A percentile compares a stretch with the other conserved stretches of the same genome.
Conservation (phyloP, 345 rosid species). For the Eucalyptus camaldulensis region DNA sequence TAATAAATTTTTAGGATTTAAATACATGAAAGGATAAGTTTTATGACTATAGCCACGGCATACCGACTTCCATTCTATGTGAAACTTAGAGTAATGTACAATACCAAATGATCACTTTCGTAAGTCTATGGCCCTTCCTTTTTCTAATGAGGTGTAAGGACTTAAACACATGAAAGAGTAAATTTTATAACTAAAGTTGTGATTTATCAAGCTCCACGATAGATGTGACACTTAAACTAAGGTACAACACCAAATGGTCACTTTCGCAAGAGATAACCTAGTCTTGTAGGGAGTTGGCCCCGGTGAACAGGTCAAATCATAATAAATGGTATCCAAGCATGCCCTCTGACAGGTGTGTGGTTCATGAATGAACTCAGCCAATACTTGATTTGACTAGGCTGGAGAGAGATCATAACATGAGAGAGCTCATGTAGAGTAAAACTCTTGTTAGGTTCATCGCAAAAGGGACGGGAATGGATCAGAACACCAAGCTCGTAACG, state of each 20-base stretch:
- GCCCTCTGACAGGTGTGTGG: not conserved
- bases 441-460: not conserved
- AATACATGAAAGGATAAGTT: too few species aligned
- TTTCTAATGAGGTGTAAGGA: not conserved
- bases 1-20: too few species aligned
- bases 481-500: rapidly evolving
- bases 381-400: not conserved
- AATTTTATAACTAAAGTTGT: not conserved
- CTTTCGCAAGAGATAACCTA: not conserved
- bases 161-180: not conserved
- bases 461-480: not conserved
- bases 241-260: not conserved
- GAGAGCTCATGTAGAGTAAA: not conserved
- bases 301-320: not conserved
- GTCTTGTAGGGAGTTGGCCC: not conserved
- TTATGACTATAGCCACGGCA: rapidly evolving
- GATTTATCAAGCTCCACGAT: not conserved
- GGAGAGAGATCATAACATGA: not conserved
- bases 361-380: not conserved
- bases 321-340: not conserved
- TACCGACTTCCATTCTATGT: too few species aligned
- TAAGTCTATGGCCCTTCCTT: too few species aligned
- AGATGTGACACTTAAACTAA: not conserved
- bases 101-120: too few species aligned
- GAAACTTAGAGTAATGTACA: too few species aligned